Percentiles rank a stretch among this genome's conserved stretches.
Conservation (phyloP, 169 alveolate species). For the Babesia caballi region DNA sequence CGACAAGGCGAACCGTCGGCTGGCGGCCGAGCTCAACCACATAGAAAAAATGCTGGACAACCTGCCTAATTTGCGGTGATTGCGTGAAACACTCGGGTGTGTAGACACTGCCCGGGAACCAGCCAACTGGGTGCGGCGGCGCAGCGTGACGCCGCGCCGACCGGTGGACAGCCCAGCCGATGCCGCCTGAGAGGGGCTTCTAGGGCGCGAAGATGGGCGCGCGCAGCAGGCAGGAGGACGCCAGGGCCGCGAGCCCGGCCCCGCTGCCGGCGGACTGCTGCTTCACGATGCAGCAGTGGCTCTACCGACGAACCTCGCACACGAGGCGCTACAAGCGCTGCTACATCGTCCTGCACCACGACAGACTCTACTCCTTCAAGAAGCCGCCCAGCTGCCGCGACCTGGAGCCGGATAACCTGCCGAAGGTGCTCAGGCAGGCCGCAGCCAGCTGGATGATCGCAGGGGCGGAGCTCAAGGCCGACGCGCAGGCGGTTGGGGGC, state of each 20-base stretch:
- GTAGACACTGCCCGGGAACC: not conserved
- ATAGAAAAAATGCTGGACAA: conserved; percentile 15
- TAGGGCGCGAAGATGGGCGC: not conserved
- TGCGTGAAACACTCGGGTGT: not conserved
- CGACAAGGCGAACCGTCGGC: not conserved
- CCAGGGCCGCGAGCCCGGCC: not conserved
- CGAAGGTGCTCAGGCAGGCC: conserved; percentile 14
- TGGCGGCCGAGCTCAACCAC: conserved; percentile 4
- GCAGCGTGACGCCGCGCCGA: not conserved
- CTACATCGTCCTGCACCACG: conserved; percentile 50
- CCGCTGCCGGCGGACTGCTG: conserved; percentile 53
- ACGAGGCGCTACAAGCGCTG: conserved; percentile 58
- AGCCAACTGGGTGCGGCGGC: not conserved
- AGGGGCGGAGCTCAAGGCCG: conserved; percentile 59
- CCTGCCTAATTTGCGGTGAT: not conserved
- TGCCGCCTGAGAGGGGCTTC: too few species aligned
- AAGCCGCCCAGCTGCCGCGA: conserved; percentile 37
- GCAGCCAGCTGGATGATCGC: conserved; percentile 63
- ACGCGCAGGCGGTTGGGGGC: conserved; percentile 28
- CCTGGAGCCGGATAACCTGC: conserved; percentile 18
- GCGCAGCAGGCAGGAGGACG: not conserved
- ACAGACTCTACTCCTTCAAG: conserved; percentile 48
- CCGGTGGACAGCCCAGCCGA: too few species aligned
- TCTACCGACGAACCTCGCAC: conserved; percentile 46
- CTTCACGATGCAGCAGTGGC: conserved; percentile 69